These are phyloP conservation scores for Candida vartiovaarae DNA, from an alignment of 805 yeast species.

Conservation along the genomic window DNA sequence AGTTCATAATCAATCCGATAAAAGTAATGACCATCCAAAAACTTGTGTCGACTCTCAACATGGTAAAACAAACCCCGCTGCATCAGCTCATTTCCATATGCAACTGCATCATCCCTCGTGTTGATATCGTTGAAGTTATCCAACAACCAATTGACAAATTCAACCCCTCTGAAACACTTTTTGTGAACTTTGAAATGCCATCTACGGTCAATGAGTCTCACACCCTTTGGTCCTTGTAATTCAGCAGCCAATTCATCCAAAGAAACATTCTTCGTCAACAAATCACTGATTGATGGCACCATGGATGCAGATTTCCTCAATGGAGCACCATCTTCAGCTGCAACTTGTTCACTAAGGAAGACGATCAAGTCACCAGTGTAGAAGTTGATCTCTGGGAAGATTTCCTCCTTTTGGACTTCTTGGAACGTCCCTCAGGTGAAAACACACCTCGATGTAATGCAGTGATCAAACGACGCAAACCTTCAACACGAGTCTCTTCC, in stretches of 20 bases:
- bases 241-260: constrained; percentile 51
- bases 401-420: constrained; percentile 35
- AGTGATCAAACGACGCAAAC: constrained; percentile 61
- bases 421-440: constrained; percentile 33
- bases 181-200: constrained; percentile 86
- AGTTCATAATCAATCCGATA: constrained; percentile 31
- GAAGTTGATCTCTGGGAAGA: constrained; percentile 69
- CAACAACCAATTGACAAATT: constrained; percentile 78
- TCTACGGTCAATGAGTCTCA: constrained; percentile 65
- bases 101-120: constrained; percentile 75
- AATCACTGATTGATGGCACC: constrained; percentile 19
- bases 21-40: constrained; percentile 90
- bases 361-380: constrained; percentile 80
- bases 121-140: constrained; percentile 74
- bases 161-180: constrained; percentile 79
- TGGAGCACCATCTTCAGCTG: constrained; percentile 26
- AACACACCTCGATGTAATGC: constrained; percentile 53
- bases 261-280: constrained; percentile 43
- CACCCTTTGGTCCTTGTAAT: constrained; percentile 57
- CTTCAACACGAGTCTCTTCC: constrained; percentile 92
- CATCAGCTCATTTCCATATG: constrained; percentile 75
- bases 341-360: constrained; percentile 44
- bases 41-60: constrained; percentile 75
- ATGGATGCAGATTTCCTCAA: constrained; percentile 22
- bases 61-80: constrained; percentile 66